Percentiles rank a stretch among this genome's conserved stretches.
Conservation (phyloP, 139 green algal species). For the Protoeuglena noctilucae region DNA sequence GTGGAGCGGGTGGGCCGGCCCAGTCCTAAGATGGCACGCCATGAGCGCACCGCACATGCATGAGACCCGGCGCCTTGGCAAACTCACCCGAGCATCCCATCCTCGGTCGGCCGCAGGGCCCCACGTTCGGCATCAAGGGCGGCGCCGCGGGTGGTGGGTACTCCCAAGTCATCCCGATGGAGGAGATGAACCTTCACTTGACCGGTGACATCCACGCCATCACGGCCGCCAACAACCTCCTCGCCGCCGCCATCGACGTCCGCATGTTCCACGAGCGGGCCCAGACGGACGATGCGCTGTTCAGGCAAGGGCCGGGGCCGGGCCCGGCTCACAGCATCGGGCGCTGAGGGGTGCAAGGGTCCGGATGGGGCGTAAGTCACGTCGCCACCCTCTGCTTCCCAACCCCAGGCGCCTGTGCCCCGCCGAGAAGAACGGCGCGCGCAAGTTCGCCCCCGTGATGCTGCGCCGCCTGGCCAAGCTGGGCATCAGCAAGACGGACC, state of each 20-base stretch:
- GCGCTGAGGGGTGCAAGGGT: no score
- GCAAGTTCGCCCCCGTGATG: slow-evolving; percentile 81
- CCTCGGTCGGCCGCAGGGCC: no score
- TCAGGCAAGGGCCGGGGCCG: slow-evolving; percentile 73
- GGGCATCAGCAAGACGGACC: slow-evolving; percentile 78
- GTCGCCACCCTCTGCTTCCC: background rate
- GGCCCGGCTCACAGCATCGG: slow-evolving; percentile 46
- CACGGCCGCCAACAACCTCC: slow-evolving; percentile 85
- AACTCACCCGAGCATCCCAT: no score
- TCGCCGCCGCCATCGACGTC: slow-evolving; percentile 85
- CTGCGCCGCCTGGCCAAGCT: slow-evolving; percentile 66
- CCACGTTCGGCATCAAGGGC: slow-evolving; percentile 98
- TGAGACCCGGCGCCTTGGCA: no score
- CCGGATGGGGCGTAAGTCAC: slow-evolving; percentile 1
- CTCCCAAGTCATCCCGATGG: slow-evolving; percentile 83
- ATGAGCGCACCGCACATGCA: no score
- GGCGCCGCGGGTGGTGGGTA: slow-evolving; percentile 93
- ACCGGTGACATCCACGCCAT: slow-evolving; percentile 97
- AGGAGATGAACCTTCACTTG: slow-evolving; percentile 84
- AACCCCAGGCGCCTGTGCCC: slow-evolving; percentile 9
- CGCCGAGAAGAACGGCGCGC: slow-evolving; percentile 34
- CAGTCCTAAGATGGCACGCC: no score
- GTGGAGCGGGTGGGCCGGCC: no score
- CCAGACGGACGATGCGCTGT: slow-evolving; percentile 67
- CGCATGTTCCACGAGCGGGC: slow-evolving; percentile 93